Percentiles rank a stretch among this genome's conserved stretches.
These are phyloP conservation scores for Phytophthora fragariae DNA, from an alignment of 352 stramenopile genomes.

Conservation along the genomic window DNA sequence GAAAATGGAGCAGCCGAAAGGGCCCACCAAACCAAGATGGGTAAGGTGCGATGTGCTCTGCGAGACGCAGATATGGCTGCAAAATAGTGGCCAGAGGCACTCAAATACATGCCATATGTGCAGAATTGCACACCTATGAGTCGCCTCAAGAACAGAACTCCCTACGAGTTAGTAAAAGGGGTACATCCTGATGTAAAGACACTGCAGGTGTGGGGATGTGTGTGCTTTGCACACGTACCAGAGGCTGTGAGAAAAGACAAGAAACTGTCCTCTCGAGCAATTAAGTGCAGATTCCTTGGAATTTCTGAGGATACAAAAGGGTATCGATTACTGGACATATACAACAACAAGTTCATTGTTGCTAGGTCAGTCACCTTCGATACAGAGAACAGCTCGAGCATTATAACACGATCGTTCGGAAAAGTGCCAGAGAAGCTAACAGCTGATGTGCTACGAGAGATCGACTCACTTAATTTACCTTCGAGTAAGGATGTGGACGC, in stretches of 20 bases:
- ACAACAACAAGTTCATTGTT: conserved; percentile 7
- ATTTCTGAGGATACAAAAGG: conserved; percentile 14
- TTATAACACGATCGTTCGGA: not conserved
- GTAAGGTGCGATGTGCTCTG: not conserved
- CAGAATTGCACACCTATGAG: conserved; percentile 9
- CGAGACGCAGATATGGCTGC: not conserved
- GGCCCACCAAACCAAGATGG: not conserved
- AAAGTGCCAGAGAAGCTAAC: conserved; percentile 2
- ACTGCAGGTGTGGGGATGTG: conserved; percentile 1
- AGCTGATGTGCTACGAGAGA: not conserved
- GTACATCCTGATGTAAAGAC: not conserved
- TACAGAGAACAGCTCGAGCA: not conserved
- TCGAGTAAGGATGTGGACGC: too few relatives aligned
- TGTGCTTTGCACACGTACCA: conserved; percentile 5
- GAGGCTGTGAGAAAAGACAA: not conserved
- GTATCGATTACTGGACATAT: not conserved
- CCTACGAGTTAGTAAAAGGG: conserved; percentile 10
- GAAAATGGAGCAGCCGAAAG: conserved; percentile 6
- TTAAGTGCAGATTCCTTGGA: conserved; percentile 5
- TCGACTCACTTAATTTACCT: not conserved
- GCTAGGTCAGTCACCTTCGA: not conserved
- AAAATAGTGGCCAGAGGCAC: conserved; percentile 3
- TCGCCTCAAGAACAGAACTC: conserved; percentile 1
- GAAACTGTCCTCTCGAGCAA: conserved; percentile 5
- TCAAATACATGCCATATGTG: conserved; percentile 11